Evolutionary conservation across 2,329 filamentous ascomycete genomes (phyloP), one percentile per base, ranked within the genome.

Genomic region (Coccinonectria pachysandricola): DNA sequence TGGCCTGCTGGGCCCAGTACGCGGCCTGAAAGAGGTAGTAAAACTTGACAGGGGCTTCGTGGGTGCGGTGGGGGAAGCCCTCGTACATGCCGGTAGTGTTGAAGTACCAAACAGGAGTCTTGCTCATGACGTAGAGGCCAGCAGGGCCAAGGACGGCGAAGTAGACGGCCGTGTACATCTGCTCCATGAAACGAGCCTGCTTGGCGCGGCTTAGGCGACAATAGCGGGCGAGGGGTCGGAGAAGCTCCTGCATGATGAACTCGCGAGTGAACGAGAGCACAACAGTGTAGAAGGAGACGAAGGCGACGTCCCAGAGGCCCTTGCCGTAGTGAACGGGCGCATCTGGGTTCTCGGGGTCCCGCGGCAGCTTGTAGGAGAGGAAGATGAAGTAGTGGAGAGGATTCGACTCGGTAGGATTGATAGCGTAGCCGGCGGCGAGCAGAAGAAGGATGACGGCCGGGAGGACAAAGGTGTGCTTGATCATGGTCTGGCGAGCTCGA

Each of bases 81-180:
- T 88, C 83, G 57, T 92, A 95, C 83, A 95, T 93, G 54, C 75
- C 84, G 15, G 63, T 65, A 2, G 83, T 91, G 60, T 92, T 87
- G 68, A 93, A 95, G 57, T 93, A 95, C 88, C 86, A 95, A 21
- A 95, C 75, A 6, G 86, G 79, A n/a, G 84, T 88, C 36, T 72
- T 69, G 48, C 71, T 80, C 87, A 96, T 95, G 52, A 95, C 82
- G 52, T 80, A 95, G 46, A 95, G 56, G 28, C 87, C 87, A 29
- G 77, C 78, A 2, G 86, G 86, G 2, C 85, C 85, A 31, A 92
- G 76, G 31, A 91, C 53, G 22, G 58, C 74, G 55, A 94, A 94
- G 67, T 96, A 95, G 28, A 94, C 63, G 14, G 86, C 87, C 2
- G 87, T 94, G 59, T 96, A 96, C 49, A 80, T 75, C 59, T 96